Conservation (phyloP, 495 filamentous ascomycete genomes). For the Xylaria cubensis region DNA sequence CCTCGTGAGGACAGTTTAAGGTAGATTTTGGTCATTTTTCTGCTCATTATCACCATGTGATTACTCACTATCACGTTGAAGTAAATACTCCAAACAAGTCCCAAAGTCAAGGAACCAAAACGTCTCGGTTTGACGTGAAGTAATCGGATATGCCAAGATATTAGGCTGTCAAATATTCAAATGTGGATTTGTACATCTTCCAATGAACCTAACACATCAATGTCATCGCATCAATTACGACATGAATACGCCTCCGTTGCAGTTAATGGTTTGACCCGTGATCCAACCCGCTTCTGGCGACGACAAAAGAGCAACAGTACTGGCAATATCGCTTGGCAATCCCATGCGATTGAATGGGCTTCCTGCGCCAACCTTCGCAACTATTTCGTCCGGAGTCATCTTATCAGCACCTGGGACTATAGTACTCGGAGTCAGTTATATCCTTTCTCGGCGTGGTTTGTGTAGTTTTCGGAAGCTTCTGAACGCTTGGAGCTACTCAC, state of each 20-base stretch:
- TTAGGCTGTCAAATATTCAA: neutral
- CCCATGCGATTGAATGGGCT: slow-evolving; percentile 62
- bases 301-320: slow-evolving; percentile 48
- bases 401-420: slow-evolving; percentile 54
- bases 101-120: neutral
- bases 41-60: neutral
- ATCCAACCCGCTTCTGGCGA: slow-evolving; percentile 66
- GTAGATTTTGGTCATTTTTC: neutral
- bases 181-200: neutral
- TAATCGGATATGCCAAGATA: neutral
- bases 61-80: neutral
- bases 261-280: slow-evolving; percentile 54
- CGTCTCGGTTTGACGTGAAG: neutral
- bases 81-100: neutral
- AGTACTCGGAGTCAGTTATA: neutral
- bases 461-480: neutral
- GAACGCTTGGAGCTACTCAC: neutral
- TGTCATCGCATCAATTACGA: neutral
- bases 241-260: slow-evolving; percentile 16
- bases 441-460: neutral
- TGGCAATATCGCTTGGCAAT: slow-evolving; percentile 61
- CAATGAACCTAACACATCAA: neutral
- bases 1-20: neutral
- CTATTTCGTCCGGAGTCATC: slow-evolving; percentile 47
- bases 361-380: slow-evolving; percentile 51